Conservation (phyloP, 192 early-diverging fungal genomes). For the Podila epigama region DNA sequence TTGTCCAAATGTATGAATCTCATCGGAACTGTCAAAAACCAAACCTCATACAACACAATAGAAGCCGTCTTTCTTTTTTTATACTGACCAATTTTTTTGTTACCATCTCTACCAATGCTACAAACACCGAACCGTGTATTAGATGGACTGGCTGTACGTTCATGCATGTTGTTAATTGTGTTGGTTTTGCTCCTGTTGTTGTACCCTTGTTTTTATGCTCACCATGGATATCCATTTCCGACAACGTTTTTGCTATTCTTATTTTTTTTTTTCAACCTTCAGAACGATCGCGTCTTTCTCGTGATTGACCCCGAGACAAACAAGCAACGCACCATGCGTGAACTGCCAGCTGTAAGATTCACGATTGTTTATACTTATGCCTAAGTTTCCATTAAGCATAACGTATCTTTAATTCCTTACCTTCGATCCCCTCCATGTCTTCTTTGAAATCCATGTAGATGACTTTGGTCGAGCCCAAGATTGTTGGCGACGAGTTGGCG, state of each 20-base stretch:
- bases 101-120: too few relatives aligned
- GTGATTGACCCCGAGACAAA: constrained; percentile 47
- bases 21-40: too few relatives aligned
- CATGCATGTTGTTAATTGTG: background rate
- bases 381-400: background rate
- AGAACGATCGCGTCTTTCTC: constrained; percentile 56
- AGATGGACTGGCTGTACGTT: background rate
- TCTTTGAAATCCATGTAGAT: constrained; percentile 10
- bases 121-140: too few relatives aligned
- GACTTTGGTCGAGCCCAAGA: constrained; percentile 21
- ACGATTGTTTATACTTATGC: background rate
- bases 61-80: too few relatives aligned
- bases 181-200: too few relatives aligned
- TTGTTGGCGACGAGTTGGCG: constrained; percentile 27
- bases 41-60: too few relatives aligned
- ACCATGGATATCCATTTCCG: background rate
- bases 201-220: background rate
- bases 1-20: too few relatives aligned
- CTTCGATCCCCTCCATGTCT: background rate
- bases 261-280: background rate
- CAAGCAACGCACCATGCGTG: constrained; percentile 39
- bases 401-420: background rate
- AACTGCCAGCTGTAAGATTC: constrained; percentile 22
- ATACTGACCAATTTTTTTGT: too few relatives aligned
- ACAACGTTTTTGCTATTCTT: background rate